These are phyloP conservation scores for Cardamine resedifolia DNA, from an alignment of 345 rosid species.

Conservation along the genomic window DNA sequence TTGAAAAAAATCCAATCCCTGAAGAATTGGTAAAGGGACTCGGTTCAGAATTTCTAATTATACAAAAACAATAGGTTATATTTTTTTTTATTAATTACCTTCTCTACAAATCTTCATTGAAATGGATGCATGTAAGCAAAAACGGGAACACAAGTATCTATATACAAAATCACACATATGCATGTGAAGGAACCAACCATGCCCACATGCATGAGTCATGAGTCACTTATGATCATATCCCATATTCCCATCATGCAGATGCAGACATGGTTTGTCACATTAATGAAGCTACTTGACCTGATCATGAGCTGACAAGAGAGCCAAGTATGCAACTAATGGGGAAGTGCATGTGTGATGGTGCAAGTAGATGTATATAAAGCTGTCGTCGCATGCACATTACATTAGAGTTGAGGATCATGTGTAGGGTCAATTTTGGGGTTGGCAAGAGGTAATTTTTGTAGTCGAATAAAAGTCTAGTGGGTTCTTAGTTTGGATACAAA, in stretches of 20 bases:
- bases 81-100: neutral
- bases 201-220: conserved; percentile 25
- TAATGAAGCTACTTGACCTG: conserved; percentile 25
- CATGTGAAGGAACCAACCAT: conserved; percentile 14
- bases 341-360: conserved; percentile 34
- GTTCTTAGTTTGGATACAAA: conserved; percentile 22
- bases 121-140: conserved; percentile 19
- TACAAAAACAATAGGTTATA: neutral
- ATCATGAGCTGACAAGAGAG: conserved; percentile 27
- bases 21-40: neutral
- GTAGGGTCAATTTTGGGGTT: conserved; percentile 32
- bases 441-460: conserved; percentile 28
- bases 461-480: conserved; percentile 14
- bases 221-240: conserved; percentile 18
- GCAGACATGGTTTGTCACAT: conserved; percentile 23
- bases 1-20: neutral
- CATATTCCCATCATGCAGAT: conserved; percentile 20
- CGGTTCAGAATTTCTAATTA: neutral
- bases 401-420: conserved; percentile 13
- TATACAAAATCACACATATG: neutral
- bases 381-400: conserved; percentile 15
- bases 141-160: neutral
- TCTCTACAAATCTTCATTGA: neutral
- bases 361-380: conserved; percentile 23
- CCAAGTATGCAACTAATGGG: conserved; percentile 6